Conservation (phyloP, 1,284 basidiomycete genomes). For the Leccinum pallidistipes region DNA sequence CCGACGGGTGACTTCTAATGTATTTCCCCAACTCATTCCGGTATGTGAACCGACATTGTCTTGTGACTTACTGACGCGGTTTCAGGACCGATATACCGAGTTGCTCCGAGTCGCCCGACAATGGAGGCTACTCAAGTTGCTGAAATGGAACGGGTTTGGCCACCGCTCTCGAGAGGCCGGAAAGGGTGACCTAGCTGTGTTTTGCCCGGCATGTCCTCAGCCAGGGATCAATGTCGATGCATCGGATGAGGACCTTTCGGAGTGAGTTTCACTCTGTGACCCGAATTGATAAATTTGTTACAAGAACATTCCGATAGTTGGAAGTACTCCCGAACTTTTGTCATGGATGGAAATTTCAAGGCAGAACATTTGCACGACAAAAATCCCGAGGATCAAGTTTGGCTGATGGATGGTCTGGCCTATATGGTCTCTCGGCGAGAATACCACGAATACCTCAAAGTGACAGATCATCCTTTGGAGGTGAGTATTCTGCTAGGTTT, state of each 20-base stretch:
- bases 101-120: background rate
- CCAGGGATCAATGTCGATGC: background rate
- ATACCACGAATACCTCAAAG: too few relatives aligned
- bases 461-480: background rate
- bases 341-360: background rate
- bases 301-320: too few relatives aligned
- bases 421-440: background rate
- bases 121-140: background rate
- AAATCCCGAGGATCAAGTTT: background rate
- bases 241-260: background rate
- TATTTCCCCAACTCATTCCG: conserved; percentile 19
- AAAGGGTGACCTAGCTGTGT: background rate
- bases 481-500: background rate
- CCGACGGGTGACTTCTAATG: conserved; percentile 21
- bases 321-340: background rate
- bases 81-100: background rate
- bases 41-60: background rate
- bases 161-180: background rate
- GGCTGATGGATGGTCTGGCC: background rate
- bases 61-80: too few relatives aligned
- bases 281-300: too few relatives aligned
- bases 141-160: background rate
- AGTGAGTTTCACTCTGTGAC: background rate
- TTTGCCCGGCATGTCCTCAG: background rate
- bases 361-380: background rate